Conservation (phyloP, 148 eudicot genomes). For the Heliamphora exappendiculata region DNA sequence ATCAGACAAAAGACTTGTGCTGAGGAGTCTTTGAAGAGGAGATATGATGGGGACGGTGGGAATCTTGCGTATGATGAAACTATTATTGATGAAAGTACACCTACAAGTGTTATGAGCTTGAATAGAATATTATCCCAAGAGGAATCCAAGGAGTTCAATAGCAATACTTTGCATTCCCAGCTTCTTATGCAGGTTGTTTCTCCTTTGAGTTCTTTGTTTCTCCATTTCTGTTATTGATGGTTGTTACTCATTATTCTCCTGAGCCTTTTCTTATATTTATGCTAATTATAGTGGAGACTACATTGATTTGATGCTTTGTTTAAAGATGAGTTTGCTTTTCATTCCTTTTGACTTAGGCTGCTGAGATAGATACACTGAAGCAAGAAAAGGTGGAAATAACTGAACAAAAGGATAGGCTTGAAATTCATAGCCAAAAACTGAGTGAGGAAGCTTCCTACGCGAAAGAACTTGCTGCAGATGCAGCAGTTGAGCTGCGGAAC, state of each 20-base stretch:
- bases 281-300: neutral
- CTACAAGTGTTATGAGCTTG: slow-evolving; percentile 34
- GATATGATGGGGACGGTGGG: slow-evolving; percentile 12
- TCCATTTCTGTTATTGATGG: neutral
- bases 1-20: slow-evolving; percentile 8
- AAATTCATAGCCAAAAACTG: slow-evolving; percentile 46
- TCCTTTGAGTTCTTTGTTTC: neutral
- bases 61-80: slow-evolving; percentile 20
- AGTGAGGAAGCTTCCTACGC: slow-evolving; percentile 70
- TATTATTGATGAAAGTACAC: slow-evolving; percentile 24
- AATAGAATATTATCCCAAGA: slow-evolving; percentile 27
- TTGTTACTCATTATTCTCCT: neutral
- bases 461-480: slow-evolving; percentile 73
- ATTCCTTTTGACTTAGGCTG: slow-evolving; percentile 27
- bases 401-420: slow-evolving; percentile 54
- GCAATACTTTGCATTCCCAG: slow-evolving; percentile 24
- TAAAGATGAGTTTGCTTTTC: neutral
- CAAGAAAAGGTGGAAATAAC: slow-evolving; percentile 43
- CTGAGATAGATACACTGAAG: slow-evolving; percentile 52
- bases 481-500: slow-evolving; percentile 64
- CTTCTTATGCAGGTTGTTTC: slow-evolving; percentile 36
- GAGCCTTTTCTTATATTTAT: neutral
- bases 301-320: neutral
- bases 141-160: slow-evolving; percentile 17
- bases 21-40: slow-evolving; percentile 7